Evolutionary conservation across 805 yeast genomes (phyloP), one percentile per base, ranked within the genome.

Genomic region (Metschnikowia kofuensis): DNA sequence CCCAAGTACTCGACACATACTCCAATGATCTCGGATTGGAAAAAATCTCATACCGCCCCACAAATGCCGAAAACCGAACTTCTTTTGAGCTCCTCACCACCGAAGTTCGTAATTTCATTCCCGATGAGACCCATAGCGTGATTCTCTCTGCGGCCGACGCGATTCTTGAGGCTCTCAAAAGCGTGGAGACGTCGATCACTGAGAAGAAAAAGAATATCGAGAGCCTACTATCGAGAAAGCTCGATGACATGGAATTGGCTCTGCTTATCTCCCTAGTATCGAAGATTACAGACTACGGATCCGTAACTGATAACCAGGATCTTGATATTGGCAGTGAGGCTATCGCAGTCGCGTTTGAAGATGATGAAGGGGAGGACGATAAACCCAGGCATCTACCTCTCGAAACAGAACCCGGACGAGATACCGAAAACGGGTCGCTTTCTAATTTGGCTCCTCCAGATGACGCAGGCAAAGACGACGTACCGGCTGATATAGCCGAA

Each of bases 71-170:
- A 15, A 83, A 82, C 13, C 64, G 73, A 2, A 72, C 69, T 30
- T 63, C 72, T 0, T 86, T 83, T 62, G 85, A 82, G 38, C 62
- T 72, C 38, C 71, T 89, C n/a, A 66, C 85, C 51, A 64, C 78
- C 0, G 81, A 87, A 82, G 79, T 87, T 4, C 63, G 68, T 2
- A 69, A 74, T 14, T 66, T 87, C 36, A 86, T 84, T 11, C 74
- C 73, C 42, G 97, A 90, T 62, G 79, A 87, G n/a, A 80, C 91
- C 8, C 89, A 86, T 48, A 87, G 82, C 38, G 79, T 83, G 1
- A 75, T 89, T 2, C 62, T 82, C 16, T 84, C 94, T 3, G 87
- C 90, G 5, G 80, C 89, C 2, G 94, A 87, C 61, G 70, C 84
- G 4, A 60, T 84, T 0, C 57, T 88, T 36, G 85, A 79, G 53